Evolutionary conservation across 495 filamentous ascomycete species (phyloP).

Genomic region (Hypoxylon fragiforme): DNA sequence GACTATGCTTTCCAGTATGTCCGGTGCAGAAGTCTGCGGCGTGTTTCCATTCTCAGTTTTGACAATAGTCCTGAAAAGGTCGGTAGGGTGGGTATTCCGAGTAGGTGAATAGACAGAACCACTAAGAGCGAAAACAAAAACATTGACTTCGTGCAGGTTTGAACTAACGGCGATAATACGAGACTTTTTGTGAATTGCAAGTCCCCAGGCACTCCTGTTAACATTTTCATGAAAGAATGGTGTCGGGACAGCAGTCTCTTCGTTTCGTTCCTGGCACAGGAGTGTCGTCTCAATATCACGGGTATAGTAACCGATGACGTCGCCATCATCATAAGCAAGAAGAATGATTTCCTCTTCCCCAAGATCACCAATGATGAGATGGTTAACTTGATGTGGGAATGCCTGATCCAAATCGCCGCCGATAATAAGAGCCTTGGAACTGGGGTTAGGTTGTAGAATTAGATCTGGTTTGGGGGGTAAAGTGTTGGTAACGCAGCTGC

Average conservation of each 20-base stretch:
- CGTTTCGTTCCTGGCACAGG: constrained; percentile 11
- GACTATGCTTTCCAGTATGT: constrained; percentile 32
- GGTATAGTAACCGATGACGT: constrained; percentile 80
- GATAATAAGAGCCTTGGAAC: constrained; percentile 42
- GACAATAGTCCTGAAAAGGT: constrained; percentile 26
- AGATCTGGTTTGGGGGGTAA: constrained; percentile 64
- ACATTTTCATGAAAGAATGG: constrained; percentile 79
- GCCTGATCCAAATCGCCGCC: constrained; percentile 59
- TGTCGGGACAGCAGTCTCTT: constrained; percentile 17
- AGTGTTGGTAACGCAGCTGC: constrained; percentile 61
- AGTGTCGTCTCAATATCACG: constrained; percentile 42
- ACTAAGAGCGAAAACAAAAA: constrained; percentile 74
- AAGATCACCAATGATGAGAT: constrained; percentile 75
- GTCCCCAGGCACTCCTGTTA: constrained; percentile 79
- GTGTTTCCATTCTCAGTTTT: constrained; percentile 37
- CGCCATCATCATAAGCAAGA: constrained; percentile 82
- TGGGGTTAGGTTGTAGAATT: constrained; percentile 65
- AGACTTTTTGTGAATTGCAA: constrained; percentile 79
- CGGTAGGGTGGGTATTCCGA: constrained; percentile 7
- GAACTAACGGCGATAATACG: constrained; percentile 80
- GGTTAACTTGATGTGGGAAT: constrained; percentile 74
- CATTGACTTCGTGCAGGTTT: constrained; percentile 66
- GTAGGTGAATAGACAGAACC: constrained; percentile 29
- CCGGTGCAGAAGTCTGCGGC: no score
- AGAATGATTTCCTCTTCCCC: constrained; percentile 80